Conservation (phyloP, 2,329 filamentous ascomycete genomes). For the Metarhizium guizhouense region DNA sequence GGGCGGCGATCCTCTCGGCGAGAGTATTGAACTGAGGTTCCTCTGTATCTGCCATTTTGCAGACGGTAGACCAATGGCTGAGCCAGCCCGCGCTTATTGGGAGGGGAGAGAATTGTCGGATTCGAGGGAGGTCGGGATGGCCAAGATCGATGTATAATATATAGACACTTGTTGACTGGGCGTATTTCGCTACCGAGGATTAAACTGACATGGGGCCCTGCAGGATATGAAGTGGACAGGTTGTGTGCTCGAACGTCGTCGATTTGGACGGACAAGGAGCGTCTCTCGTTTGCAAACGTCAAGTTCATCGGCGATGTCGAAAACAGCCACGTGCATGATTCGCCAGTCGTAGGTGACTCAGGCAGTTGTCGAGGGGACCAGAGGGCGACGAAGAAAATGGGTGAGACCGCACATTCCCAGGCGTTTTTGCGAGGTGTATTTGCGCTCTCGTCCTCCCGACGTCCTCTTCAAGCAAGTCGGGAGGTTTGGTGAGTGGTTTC, state of each 20-base stretch:
- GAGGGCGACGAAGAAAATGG: no score
- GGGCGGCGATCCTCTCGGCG: constrained; percentile 53
- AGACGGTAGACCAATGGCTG: neutral
- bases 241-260: neutral
- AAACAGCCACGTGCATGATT: neutral
- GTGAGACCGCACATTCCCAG: no score
- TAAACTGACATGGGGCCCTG: neutral
- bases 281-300: neutral
- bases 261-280: neutral
- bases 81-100: neutral
- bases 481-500: neutral
- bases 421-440: no score
- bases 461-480: neutral
- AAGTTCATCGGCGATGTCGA: neutral
- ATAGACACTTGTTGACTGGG: neutral
- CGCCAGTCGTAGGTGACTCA: neutral
- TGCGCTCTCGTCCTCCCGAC: no score
- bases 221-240: neutral
- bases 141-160: no score
- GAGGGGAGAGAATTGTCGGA: neutral
- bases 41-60: constrained; percentile 49
- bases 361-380: neutral
- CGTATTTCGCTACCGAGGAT: neutral
- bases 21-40: constrained; percentile 54
- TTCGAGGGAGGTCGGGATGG: neutral